Evolutionary conservation across 352 stramenopile genomes (phyloP), one percentile per base, ranked within the genome.

Genomic region (Peronospora farinosa): DNA sequence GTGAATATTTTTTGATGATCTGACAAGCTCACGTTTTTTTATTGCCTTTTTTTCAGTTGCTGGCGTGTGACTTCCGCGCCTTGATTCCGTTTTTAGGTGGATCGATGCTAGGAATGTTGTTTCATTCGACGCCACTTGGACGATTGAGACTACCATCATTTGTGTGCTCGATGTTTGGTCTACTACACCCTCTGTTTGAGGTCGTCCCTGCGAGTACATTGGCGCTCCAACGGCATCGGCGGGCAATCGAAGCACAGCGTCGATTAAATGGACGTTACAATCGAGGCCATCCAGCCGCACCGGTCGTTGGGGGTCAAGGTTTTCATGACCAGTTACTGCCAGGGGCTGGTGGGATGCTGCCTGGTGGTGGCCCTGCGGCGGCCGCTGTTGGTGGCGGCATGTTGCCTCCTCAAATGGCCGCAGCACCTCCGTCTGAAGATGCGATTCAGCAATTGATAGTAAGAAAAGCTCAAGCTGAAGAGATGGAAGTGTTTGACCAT

Each of bases 271-370:
- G 81, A 51, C 72, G 73, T 4, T 58, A 57, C 6, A 80, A 84
- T 36, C 55, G 55, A 11, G 63, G 55, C 1, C 54, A 55, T 33
- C 63, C 53, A 41, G 52, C 43, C 37, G 53, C 54, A 19, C 60
- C 61, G 17, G 51, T 37, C 25, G 54, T 55, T 17, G 49, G 57
- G 19, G 77, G 71, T 21, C 78, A 90, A 45, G 83, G 83, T 31
- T 88, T 90, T 47, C 80, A 80, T 19, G 83, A 94, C 42, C 83
- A 94, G 36, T 60, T 94, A 37, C 50, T 94, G 31, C 82, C 82
- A 7, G 79, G 79, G 19, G 78, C 68, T 27, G 72, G 69, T 7
- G 67, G 63, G n/a, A 46, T 60, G 21, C 62, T 78, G 47, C 66
- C 63, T 19, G 62, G 38, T 35, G 58, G 44, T 15, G 49, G 12